phyloP scores from a whole-genome alignment of 176 grass and related monocot genomes.

The Pontederia crassipes region DNA sequence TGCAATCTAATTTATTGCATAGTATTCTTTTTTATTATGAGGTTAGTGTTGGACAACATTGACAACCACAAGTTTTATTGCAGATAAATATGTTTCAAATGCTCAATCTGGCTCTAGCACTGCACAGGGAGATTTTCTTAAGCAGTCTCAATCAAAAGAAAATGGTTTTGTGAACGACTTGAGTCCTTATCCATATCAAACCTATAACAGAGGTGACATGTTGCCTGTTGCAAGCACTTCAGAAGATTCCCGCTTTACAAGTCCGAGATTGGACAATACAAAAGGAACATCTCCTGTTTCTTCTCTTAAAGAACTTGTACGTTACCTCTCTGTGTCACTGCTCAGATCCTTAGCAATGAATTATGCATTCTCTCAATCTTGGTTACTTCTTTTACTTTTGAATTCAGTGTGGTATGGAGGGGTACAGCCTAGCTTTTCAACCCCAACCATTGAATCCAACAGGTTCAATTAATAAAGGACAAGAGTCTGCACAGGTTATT shows the following conservation, averaged over 20 bases:
- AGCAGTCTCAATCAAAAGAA: slow-evolving; percentile 35
- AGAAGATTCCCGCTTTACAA: slow-evolving; percentile 37
- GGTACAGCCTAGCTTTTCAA: slow-evolving; percentile 60
- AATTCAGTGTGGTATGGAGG: slow-evolving; percentile 55
- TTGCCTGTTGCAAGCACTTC: slow-evolving; percentile 57
- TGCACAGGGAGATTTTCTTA: slow-evolving; percentile 8
- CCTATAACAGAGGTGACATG: slow-evolving; percentile 26
- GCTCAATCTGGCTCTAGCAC: slow-evolving; percentile 34
- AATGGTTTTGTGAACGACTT: slow-evolving; percentile 41
- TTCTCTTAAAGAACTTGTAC: slow-evolving; percentile 72
- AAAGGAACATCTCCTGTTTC: slow-evolving; percentile 37
- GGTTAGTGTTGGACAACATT: slow-evolving; percentile 11
- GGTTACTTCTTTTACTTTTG: slow-evolving; percentile 15
- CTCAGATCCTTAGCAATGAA: slow-evolving; percentile 12
- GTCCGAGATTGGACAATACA: slow-evolving; percentile 31
- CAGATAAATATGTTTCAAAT: slow-evolving; percentile 66
- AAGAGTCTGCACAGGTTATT: slow-evolving; percentile 57
- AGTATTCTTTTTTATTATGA: no score
- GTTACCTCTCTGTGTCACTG: slow-evolving; percentile 4
- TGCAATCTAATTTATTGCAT: no score
- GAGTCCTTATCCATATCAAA: slow-evolving; percentile 35
- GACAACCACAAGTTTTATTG: slow-evolving; percentile 27
- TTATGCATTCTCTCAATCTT: slow-evolving; percentile 2
- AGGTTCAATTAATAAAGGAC: slow-evolving; percentile 34
- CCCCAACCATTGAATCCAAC: slow-evolving; percentile 29